These are phyloP conservation scores for Rhizopogon vinicolor DNA, from an alignment of 768 basidiomycete genomes.

Conservation along the genomic window DNA sequence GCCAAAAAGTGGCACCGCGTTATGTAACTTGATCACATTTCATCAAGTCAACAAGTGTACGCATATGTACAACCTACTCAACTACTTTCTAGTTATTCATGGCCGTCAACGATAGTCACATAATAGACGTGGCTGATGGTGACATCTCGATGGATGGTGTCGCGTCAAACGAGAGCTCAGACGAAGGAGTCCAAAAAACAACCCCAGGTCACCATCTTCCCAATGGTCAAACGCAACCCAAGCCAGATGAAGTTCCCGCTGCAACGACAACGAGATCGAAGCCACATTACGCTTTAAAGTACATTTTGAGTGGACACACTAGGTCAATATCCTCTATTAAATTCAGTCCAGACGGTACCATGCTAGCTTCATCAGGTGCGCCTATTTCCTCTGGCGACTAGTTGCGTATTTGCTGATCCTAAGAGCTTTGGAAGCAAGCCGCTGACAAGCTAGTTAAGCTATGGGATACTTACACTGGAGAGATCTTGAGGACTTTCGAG, in stretches of 20 bases:
- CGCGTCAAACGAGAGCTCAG: not conserved
- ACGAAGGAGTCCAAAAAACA: not conserved
- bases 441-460: slow-evolving; percentile 81
- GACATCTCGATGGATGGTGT: not conserved
- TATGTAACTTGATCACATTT: not conserved
- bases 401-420: slow-evolving; percentile 11
- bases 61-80: not conserved
- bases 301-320: slow-evolving; percentile 77
- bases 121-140: not conserved
- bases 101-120: not conserved
- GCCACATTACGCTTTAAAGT: slow-evolving; percentile 56
- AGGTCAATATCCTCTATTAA: slow-evolving; percentile 80
- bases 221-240: not conserved
- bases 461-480: slow-evolving; percentile 72
- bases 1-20: slow-evolving; percentile 1
- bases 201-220: not conserved
- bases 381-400: slow-evolving; percentile 10
- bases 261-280: slow-evolving; percentile 4
- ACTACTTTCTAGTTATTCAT: not conserved
- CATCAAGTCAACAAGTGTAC: not conserved
- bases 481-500: slow-evolving; percentile 65
- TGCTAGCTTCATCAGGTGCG: slow-evolving; percentile 83
- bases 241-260: not conserved
- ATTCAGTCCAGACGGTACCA: slow-evolving; percentile 81
- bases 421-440: slow-evolving; percentile 50